A percentile compares a stretch with the other conserved stretches of the same genome.
phyloP scores from a whole-genome alignment of 176 grass and related monocot species.

The Juncus inflexus region DNA sequence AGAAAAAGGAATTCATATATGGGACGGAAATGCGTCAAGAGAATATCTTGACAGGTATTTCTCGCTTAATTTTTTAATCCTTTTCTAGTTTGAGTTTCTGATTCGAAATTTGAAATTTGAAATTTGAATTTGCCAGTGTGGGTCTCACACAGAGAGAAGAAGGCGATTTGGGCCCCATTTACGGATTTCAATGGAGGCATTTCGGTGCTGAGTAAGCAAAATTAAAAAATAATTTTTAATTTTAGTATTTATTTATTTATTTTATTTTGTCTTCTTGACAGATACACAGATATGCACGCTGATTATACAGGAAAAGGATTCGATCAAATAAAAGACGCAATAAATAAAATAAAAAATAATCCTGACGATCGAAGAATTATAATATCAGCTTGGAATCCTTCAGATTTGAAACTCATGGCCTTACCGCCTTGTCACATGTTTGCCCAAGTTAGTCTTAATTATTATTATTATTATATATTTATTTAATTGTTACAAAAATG shows the following conservation, averaged over 20 bases:
- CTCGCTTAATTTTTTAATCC: conserved; percentile 11
- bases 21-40: conserved; percentile 91
- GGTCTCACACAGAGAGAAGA: conserved; percentile 56
- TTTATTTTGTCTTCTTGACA: too few species aligned
- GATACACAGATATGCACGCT: conserved; percentile 70
- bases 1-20: conserved; percentile 62
- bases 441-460: conserved; percentile 38
- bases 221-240: neutral
- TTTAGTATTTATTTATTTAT: too few species aligned
- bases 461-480: conserved; percentile 10
- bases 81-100: neutral
- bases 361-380: conserved; percentile 73
- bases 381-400: conserved; percentile 63
- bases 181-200: conserved; percentile 82
- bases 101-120: conserved; percentile 2
- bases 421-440: conserved; percentile 78
- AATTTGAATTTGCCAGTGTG: conserved; percentile 44
- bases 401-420: conserved; percentile 69
- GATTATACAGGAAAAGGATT: conserved; percentile 78
- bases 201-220: conserved; percentile 66
- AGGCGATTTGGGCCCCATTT: conserved; percentile 70
- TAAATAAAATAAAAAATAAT: conserved; percentile 84
- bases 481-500: neutral
- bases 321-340: conserved; percentile 73
- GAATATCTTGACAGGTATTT: conserved; percentile 70